Conservation (phyloP, 208 protist species). For the Balamuthia mandrillaris region DNA sequence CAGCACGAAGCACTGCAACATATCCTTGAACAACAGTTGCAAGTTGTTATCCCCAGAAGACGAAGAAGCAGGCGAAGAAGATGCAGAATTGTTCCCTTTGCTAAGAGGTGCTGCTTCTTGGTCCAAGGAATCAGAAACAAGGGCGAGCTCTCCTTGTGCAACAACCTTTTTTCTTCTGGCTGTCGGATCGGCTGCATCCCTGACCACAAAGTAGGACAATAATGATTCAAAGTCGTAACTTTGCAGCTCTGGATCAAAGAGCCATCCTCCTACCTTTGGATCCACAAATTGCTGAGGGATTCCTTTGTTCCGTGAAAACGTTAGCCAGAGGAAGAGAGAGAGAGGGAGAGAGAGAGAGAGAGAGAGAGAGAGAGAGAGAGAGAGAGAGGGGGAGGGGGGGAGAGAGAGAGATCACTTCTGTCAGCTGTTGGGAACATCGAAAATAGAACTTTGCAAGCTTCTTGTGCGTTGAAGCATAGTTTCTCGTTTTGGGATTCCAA, state of each 20-base stretch:
- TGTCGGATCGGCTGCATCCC: too few relatives aligned
- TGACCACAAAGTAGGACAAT: neutral
- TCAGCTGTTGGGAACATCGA: too few relatives aligned
- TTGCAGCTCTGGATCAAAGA: conserved; percentile 29
- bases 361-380: too few relatives aligned
- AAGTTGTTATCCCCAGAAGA: neutral
- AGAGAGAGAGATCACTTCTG: too few relatives aligned
- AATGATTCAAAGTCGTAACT: conserved; percentile 19
- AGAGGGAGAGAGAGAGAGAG: too few relatives aligned
- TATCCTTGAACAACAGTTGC: neutral
- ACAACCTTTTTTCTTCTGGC: neutral
- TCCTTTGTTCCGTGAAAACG: too few relatives aligned
- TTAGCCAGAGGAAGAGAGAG: too few relatives aligned
- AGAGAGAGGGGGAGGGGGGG: too few relatives aligned
- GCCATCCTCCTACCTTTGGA: neutral
- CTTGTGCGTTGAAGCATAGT: too few relatives aligned
- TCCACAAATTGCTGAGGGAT: neutral
- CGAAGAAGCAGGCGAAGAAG: neutral
- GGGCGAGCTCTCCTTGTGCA: neutral
- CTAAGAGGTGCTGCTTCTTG: neutral
- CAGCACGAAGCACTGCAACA: conserved; percentile 14
- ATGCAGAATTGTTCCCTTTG: too few relatives aligned
- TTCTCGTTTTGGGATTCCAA: too few relatives aligned
- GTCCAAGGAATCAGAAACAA: neutral
- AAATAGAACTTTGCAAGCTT: too few relatives aligned